Conservation (phyloP, 495 filamentous ascomycete species). For the Xylaria venustula region DNA sequence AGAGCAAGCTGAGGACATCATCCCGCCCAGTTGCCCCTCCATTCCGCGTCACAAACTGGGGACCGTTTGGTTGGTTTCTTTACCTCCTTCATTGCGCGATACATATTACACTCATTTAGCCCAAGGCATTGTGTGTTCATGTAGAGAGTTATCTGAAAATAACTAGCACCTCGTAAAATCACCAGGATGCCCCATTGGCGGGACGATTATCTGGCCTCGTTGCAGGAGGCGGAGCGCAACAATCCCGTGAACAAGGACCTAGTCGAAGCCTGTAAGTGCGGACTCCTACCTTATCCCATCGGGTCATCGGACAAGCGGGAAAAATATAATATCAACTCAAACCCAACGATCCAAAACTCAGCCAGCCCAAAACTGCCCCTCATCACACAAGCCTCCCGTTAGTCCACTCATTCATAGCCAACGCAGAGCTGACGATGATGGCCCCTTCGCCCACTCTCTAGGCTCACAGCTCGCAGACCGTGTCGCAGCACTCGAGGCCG, state of each 20-base stretch:
- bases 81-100: neutral
- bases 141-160: neutral
- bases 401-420: neutral
- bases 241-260: slow-evolving; percentile 45
- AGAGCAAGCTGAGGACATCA: neutral
- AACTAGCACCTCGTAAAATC: neutral
- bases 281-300: neutral
- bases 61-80: neutral
- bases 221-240: slow-evolving; percentile 41
- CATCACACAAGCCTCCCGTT: neutral
- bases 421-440: slow-evolving; percentile 18
- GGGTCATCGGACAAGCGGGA: neutral
- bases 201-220: slow-evolving; percentile 42
- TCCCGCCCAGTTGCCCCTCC: neutral
- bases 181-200: slow-evolving; percentile 45
- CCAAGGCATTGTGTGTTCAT: neutral
- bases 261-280: slow-evolving; percentile 42
- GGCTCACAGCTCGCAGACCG: slow-evolving; percentile 71
- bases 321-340: neutral
- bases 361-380: neutral
- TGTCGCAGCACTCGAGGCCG: slow-evolving; percentile 54
- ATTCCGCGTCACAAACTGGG: neutral
- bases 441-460: slow-evolving; percentile 27
- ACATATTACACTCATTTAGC: neutral
- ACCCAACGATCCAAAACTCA: neutral